Evolutionary conservation across 257 asterid genomes (phyloP).

Genomic region (Craterostigma plantagineum): DNA sequence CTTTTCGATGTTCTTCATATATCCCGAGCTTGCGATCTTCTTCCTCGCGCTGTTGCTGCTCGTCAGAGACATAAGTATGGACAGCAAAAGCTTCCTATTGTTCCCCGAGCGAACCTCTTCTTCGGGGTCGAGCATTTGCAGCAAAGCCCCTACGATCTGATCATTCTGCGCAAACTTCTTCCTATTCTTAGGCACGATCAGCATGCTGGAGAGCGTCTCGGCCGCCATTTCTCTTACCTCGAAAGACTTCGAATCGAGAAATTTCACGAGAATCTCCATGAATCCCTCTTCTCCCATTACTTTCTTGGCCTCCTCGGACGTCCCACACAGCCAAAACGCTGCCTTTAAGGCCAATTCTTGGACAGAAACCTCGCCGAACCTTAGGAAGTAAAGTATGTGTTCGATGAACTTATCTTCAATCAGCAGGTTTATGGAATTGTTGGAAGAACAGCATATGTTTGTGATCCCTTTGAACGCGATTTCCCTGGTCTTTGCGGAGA

Average conservation of each 20-base stretch:
- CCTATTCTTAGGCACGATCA: conserved; percentile 44
- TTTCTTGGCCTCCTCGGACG: conserved; percentile 65
- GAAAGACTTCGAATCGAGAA: conserved; percentile 50
- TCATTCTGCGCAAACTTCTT: conserved; percentile 64
- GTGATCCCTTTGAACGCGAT: conserved; percentile 56
- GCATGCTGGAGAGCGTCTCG: conserved; percentile 53
- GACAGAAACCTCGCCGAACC: conserved; percentile 39
- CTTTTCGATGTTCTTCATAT: conserved; percentile 56
- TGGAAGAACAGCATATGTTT: conserved; percentile 31
- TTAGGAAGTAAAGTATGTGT: conserved; percentile 45
- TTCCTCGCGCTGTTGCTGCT: conserved; percentile 67
- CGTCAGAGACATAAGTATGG: conserved; percentile 55
- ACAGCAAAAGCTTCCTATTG: conserved; percentile 49
- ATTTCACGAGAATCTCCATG: conserved; percentile 49
- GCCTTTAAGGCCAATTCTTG: conserved; percentile 76
- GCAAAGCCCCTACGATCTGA: conserved; percentile 31
- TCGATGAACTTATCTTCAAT: conserved; percentile 36
- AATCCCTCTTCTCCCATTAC: conserved; percentile 88
- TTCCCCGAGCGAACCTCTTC: conserved; percentile 29
- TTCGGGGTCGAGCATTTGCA: conserved; percentile 69
- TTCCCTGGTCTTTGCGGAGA: conserved; percentile 52
- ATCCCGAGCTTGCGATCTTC: conserved; percentile 57
- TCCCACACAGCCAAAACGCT: conserved; percentile 64
- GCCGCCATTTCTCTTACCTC: conserved; percentile 71
- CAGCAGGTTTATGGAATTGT: conserved; percentile 19